phyloP scores from a whole-genome alignment of 208 protist genomes.

The Novymonas esmeraldas region DNA sequence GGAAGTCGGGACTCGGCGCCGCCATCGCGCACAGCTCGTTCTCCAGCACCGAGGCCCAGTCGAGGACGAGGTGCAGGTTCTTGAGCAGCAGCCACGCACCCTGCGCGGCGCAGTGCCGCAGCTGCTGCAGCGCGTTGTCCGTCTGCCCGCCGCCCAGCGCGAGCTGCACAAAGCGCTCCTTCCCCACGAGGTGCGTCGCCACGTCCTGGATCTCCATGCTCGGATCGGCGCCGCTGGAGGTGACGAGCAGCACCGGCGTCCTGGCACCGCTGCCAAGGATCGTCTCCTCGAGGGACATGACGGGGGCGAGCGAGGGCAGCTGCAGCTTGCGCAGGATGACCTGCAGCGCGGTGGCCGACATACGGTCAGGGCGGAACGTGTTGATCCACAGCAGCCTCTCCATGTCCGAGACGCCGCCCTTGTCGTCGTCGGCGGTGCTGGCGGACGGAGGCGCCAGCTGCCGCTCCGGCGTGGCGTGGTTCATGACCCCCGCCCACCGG shows the following conservation, averaged over 20 bases:
- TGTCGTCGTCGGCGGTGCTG: neutral
- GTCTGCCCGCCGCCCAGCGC: constrained; percentile 96
- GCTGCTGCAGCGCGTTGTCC: constrained; percentile 84
- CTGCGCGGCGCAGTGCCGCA: constrained; percentile 81
- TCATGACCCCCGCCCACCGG: constrained; percentile 84
- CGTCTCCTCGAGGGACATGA: constrained; percentile 74
- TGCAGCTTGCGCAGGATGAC: constrained; percentile 65
- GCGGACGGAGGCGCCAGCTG: constrained; percentile 1
- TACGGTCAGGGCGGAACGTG: constrained; percentile 96
- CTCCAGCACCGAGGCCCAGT: constrained; percentile 93
- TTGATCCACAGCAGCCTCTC: constrained; percentile 95
- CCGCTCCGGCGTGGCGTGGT: constrained; percentile 64
- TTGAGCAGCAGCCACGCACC: constrained; percentile 96
- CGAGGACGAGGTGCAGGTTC: constrained; percentile 96
- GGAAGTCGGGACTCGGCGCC: constrained; percentile 89
- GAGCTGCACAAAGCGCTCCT: constrained; percentile 90
- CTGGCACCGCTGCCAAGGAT: constrained; percentile 37
- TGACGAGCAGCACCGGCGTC: constrained; percentile 94
- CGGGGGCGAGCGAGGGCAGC: constrained; percentile 74
- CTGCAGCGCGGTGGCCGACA: constrained; percentile 80
- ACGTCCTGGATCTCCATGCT: constrained; percentile 94
- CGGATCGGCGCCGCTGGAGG: constrained; percentile 94
- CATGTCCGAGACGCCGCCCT: constrained; percentile 64
- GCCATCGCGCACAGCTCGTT: constrained; percentile 92
- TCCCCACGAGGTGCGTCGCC: constrained; percentile 67